Evolutionary conservation across 2,329 filamentous ascomycete genomes (phyloP), one percentile per base, ranked within the genome.

Genomic region (Penicillium capsulatum): DNA sequence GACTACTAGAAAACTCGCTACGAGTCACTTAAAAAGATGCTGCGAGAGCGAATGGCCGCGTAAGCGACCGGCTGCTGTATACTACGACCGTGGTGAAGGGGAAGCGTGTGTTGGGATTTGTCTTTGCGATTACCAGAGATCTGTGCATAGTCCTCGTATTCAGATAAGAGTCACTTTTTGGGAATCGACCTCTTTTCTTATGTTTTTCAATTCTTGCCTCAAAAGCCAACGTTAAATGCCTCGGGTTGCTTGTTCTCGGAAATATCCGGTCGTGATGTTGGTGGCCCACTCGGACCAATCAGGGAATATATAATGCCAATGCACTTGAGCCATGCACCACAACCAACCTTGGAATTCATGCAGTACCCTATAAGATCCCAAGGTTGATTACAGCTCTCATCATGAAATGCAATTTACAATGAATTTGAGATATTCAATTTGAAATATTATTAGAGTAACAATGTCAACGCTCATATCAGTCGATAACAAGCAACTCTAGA

Each of bases 101-200:
- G 53, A 48, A 51, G 49, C 42, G 40, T 40, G 44, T 47, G 40
- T 44, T 36, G 49, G 48, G 46, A 50, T 39, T 51, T 46, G 42
- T 39, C n/a, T 39, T 47, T 50, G 43, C 41, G 40, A 48, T 48
- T 48, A 50, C 45, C 49, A 52, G 53, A 53, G 48, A 48, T 54
- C 49, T 63, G 57, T 62, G 57, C 57, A 63, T 63, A 62, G 47
- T 60, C 54, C 34, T 48, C 36, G 32, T 44, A 47, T 57, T 56
- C 53, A 48, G 48, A 58, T 48, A 47, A 51, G 49, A 47, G 51
- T 59, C 48, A 57, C 56, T 53, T n/a, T n/a, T n/a, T 54, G 52
- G 48, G 51, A 53, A 57, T 50, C 51, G 35, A 45, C 53, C 42
- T 48, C 53, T 57, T 52, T 49, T 54, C 50, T 45, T 42, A 19